A percentile compares a stretch with the other conserved stretches of the same genome.
phyloP scores from a whole-genome alignment of 2,329 filamentous ascomycete species.

The Aspergillus alliaceus region DNA sequence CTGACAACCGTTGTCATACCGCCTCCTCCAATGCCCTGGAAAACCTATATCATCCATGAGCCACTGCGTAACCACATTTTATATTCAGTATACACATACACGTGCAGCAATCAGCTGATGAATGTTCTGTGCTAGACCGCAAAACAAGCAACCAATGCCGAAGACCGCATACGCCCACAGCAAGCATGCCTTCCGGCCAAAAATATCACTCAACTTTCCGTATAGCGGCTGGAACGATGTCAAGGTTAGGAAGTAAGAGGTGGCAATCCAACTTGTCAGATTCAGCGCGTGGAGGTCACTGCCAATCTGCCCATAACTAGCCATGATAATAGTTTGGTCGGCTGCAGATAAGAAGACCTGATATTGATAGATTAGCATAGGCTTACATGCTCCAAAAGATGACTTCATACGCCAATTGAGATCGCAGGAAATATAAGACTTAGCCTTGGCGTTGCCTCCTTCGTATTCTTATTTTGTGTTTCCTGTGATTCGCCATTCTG shows the following conservation, averaged over 20 bases:
- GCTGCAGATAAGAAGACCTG: constrained; percentile 71
- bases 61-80: constrained; percentile 39
- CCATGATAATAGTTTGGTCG: constrained; percentile 75
- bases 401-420: constrained; percentile 58
- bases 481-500: constrained; percentile 9
- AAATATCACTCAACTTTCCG: constrained; percentile 61
- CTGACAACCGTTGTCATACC: constrained; percentile 70
- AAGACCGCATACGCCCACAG: constrained; percentile 56
- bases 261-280: constrained; percentile 73
- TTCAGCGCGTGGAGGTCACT: constrained; percentile 73
- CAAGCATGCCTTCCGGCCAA: constrained; percentile 56
- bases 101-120: constrained; percentile 65
- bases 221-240: constrained; percentile 72
- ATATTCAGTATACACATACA: constrained; percentile 28
- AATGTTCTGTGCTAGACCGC: constrained; percentile 64
- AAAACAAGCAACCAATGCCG: constrained; percentile 47
- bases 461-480: constrained; percentile 31
- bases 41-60: constrained; percentile 38
- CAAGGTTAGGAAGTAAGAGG: constrained; percentile 68
- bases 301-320: constrained; percentile 76
- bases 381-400: constrained; percentile 8
- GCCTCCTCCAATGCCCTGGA: constrained; percentile 66
- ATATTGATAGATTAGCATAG: constrained; percentile 11
- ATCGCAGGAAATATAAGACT: constrained; percentile 62
- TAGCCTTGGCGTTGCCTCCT: constrained; percentile 52